phyloP scores from a whole-genome alignment of 495 filamentous ascomycete genomes.

The Penicillium mononematosum region DNA sequence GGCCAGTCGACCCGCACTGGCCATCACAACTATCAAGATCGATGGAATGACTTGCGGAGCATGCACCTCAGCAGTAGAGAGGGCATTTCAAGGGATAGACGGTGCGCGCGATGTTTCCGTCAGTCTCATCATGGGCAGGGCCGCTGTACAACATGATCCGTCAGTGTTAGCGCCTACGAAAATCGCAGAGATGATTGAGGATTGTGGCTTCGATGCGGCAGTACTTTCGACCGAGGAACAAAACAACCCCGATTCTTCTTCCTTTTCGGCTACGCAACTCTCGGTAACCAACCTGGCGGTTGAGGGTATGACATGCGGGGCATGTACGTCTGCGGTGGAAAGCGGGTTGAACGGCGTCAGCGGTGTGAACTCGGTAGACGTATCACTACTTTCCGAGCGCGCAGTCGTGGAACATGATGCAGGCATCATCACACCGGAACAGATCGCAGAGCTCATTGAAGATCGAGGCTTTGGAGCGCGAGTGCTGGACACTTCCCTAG shows the following conservation, averaged over 20 bases:
- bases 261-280: conserved; percentile 30
- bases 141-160: conserved; percentile 86
- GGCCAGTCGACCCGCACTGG: conserved; percentile 51
- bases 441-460: conserved; percentile 85
- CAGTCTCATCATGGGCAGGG: conserved; percentile 88
- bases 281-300: conserved; percentile 81
- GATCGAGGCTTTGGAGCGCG: conserved; percentile 91
- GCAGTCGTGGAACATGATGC: conserved; percentile 78
- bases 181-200: conserved; percentile 84
- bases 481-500: conserved; percentile 53
- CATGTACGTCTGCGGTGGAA: conserved; percentile 89
- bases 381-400: conserved; percentile 74
- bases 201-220: conserved; percentile 90
- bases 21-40: conserved; percentile 86
- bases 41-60: conserved; percentile 95
- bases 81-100: conserved; percentile 74
- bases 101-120: conserved; percentile 83
- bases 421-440: conserved; percentile 57
- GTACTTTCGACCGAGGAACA: conserved; percentile 75
- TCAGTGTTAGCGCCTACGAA: conserved; percentile 66
- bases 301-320: conserved; percentile 97
- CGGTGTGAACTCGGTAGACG: conserved; percentile 79
- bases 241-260: conserved; percentile 16
- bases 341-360: conserved; percentile 68
- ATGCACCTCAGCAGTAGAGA: conserved; percentile 84